Evolutionary conservation across 768 basidiomycete species (phyloP).

Genomic region (Boletus sp.): DNA sequence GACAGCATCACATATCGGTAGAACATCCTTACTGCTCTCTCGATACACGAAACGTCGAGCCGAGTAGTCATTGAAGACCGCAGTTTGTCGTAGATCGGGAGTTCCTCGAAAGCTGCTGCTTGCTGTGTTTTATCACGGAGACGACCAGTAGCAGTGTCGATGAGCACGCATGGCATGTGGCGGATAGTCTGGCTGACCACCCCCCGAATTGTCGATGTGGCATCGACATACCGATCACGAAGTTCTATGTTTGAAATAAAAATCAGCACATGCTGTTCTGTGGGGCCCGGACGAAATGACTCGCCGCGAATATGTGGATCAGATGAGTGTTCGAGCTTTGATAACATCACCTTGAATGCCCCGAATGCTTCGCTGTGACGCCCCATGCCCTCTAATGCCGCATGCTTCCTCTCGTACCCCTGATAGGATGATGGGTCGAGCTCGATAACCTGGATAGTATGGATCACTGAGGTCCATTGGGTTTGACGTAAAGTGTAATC

Average conservation of each 20-base stretch:
- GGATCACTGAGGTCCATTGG: neutral
- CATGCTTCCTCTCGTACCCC: conserved; percentile 1
- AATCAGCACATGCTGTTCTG: neutral
- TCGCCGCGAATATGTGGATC: neutral
- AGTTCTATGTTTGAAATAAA: neutral
- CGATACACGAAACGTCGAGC: neutral
- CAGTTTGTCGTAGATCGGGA: conserved; percentile 1
- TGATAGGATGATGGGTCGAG: neutral
- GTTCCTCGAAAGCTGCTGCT: conserved; percentile 1
- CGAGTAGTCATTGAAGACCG: neutral
- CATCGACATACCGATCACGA: neutral
- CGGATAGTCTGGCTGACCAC: neutral
- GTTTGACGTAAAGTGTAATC: neutral
- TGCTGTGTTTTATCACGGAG: neutral
- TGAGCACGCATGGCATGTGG: conserved; percentile 1
- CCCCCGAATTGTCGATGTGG: neutral
- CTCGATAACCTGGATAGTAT: neutral
- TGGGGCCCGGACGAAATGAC: neutral
- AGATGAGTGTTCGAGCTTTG: neutral
- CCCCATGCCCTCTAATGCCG: neutral
- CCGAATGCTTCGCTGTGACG: neutral
- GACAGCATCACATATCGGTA: conserved; percentile 8
- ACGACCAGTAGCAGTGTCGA: conserved; percentile 1
- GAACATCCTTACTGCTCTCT: neutral
- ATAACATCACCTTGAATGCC: neutral